Conservation (phyloP, 1,139 yeast species). For the Pneumocystis canis region DNA sequence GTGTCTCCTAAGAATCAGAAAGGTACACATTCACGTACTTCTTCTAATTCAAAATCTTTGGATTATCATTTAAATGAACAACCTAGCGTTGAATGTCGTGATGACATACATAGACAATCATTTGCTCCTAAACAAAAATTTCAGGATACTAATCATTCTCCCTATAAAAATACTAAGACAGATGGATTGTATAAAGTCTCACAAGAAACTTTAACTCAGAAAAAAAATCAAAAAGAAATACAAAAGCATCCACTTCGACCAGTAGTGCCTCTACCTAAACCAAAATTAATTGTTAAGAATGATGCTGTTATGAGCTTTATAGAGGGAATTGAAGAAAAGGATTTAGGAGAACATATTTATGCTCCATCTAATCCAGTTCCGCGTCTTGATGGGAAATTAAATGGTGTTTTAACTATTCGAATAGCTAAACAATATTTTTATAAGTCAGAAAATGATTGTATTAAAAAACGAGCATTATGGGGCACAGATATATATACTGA, state of each 20-base stretch:
- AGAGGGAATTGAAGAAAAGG: not conserved
- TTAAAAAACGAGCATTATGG: conserved; percentile 48
- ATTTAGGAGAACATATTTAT: not conserved
- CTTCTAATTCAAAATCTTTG: not conserved
- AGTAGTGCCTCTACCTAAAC: not conserved
- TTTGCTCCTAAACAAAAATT: not conserved
- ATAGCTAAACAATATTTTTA: not conserved
- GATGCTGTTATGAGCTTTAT: not conserved
- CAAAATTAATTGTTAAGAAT: not conserved
- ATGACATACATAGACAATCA: not conserved
- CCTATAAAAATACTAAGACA: not conserved
- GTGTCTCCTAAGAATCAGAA: not conserved
- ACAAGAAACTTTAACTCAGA: not conserved
- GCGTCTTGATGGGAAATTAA: not conserved
- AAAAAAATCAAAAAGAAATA: not conserved
- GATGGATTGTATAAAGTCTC: not conserved
- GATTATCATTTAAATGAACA: not conserved
- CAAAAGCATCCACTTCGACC: not conserved
- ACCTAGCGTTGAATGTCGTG: not conserved
- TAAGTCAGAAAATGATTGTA: conserved; percentile 4
- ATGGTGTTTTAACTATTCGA: not conserved
- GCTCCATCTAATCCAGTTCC: not conserved
- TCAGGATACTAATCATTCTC: not conserved
- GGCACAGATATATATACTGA: conserved; percentile 89
- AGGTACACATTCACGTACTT: not conserved